phyloP scores from a whole-genome alignment of 2,329 filamentous ascomycete species.

The Penicillium hordei region DNA sequence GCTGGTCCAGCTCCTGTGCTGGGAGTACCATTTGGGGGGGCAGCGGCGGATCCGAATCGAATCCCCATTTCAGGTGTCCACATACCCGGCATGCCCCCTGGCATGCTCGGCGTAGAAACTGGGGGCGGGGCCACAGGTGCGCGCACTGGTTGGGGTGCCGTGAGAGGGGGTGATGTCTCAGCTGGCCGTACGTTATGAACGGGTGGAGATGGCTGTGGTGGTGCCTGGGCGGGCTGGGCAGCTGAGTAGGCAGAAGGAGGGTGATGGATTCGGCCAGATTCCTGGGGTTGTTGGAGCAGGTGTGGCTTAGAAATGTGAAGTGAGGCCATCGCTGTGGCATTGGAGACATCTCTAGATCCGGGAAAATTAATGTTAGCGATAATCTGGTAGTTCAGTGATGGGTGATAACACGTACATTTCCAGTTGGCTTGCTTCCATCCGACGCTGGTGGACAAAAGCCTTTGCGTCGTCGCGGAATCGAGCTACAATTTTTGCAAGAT shows the following conservation, averaged over 20 bases:
- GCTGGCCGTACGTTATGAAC: constrained; percentile 41
- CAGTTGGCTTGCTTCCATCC: constrained; percentile 74
- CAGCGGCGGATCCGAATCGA: constrained; percentile 60
- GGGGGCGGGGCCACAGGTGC: constrained; percentile 52
- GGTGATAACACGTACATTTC: constrained; percentile 62
- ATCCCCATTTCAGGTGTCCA: constrained; percentile 84
- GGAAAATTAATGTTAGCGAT: constrained; percentile 8
- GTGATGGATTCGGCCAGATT: constrained; percentile 24
- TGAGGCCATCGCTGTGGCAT: constrained; percentile 55
- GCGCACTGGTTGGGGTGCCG: constrained; percentile 50
- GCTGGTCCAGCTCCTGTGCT: constrained; percentile 24
- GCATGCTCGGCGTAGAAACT: constrained; percentile 44
- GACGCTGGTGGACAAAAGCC: constrained; percentile 75
- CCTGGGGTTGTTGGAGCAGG: constrained; percentile 33
- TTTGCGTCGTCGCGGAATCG: constrained; percentile 79
- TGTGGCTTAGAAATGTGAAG: constrained; percentile 49
- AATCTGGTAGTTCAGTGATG: not conserved
- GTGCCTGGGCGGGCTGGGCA: constrained; percentile 37
- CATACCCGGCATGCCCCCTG: constrained; percentile 52
- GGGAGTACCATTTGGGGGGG: constrained; percentile 31
- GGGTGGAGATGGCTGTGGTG: constrained; percentile 45
- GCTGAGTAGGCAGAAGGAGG: constrained; percentile 37
- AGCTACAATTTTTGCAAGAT: constrained; percentile 82
- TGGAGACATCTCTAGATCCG: constrained; percentile 54
- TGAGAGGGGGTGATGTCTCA: constrained; percentile 39